A percentile compares a stretch with the other conserved stretches of the same genome.
Conservation (phyloP, 768 basidiomycete species). For the Auriculariales sp. region DNA sequence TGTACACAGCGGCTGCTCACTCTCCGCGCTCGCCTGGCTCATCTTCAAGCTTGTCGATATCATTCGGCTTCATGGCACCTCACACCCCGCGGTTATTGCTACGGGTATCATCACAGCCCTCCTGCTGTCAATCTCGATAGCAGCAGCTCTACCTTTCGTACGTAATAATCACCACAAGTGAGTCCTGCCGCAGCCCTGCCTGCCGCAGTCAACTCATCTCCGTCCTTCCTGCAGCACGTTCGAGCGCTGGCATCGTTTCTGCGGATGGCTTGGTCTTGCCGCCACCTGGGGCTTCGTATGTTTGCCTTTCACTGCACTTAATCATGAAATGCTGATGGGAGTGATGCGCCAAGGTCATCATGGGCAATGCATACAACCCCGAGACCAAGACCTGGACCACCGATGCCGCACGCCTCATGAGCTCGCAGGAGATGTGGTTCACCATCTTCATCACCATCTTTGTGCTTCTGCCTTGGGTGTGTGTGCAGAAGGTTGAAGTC, state of each 20-base stretch:
- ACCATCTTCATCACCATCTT: conserved; percentile 9
- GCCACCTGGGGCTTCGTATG: neutral
- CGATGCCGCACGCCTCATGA: conserved; percentile 4
- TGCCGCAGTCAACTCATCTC: neutral
- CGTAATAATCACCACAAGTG: conserved; percentile 9
- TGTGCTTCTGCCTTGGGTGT: conserved; percentile 9
- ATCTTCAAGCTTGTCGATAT: conserved; percentile 11
- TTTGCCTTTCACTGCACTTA: conserved; percentile 27
- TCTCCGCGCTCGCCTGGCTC: conserved; percentile 23
- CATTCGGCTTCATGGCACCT: neutral
- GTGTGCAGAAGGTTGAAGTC: conserved; percentile 9
- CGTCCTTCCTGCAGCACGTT: conserved; percentile 4
- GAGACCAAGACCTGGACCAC: conserved; percentile 5
- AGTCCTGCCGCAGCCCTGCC: neutral
- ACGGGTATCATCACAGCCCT: conserved; percentile 9
- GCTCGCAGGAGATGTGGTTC: conserved; percentile 10
- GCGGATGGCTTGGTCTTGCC: conserved; percentile 6
- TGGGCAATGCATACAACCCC: conserved; percentile 6
- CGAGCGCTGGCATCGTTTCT: conserved; percentile 10
- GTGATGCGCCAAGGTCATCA: conserved; percentile 10
- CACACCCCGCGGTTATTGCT: conserved; percentile 3
- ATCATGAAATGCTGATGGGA: conserved; percentile 20
- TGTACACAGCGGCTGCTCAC: conserved; percentile 29
- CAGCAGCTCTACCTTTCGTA: no score
- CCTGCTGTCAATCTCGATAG: conserved; percentile 6